Conservation (phyloP, 73 alveolate genomes). For the Blepharisma stoltei region DNA sequence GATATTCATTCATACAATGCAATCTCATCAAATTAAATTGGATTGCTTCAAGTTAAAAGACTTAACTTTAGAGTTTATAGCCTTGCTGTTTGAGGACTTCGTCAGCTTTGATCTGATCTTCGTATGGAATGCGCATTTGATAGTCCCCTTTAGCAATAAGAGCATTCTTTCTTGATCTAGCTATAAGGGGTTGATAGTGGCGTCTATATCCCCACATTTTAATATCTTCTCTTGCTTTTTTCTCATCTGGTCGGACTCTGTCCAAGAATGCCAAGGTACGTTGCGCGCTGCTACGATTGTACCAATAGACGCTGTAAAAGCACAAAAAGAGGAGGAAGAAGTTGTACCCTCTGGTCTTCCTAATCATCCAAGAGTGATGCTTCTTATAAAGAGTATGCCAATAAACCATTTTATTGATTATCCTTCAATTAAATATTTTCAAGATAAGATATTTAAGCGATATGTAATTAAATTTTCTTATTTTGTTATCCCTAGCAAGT, state of each 20-base stretch:
- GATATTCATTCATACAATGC: no score
- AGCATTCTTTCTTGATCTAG: neutral
- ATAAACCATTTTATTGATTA: slow-evolving; percentile 9
- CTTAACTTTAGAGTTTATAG: no score
- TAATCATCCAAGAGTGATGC: slow-evolving; percentile 29
- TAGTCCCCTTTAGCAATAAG: slow-evolving; percentile 15
- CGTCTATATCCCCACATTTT: neutral
- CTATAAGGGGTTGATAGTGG: slow-evolving; percentile 17
- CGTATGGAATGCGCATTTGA: slow-evolving; percentile 5
- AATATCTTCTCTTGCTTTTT: neutral
- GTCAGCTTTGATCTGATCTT: neutral
- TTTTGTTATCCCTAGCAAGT: no score
- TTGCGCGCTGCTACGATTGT: neutral
- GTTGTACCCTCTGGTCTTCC: slow-evolving; percentile 16
- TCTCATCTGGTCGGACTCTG: slow-evolving; percentile 17
- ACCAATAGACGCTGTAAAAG: slow-evolving; percentile 19
- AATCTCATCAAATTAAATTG: no score
- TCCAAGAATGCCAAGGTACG: slow-evolving; percentile 4
- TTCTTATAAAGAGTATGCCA: slow-evolving; percentile 30
- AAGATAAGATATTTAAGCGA: no score
- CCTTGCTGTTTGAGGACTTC: no score
- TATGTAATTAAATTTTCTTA: no score
- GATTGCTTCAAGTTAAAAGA: no score
- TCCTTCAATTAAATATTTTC: no score
- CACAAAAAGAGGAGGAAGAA: neutral